These are phyloP conservation scores for Rhizopus sp. DNA, from an alignment of 371 early-diverging fungal species.

Conservation along the genomic window DNA sequence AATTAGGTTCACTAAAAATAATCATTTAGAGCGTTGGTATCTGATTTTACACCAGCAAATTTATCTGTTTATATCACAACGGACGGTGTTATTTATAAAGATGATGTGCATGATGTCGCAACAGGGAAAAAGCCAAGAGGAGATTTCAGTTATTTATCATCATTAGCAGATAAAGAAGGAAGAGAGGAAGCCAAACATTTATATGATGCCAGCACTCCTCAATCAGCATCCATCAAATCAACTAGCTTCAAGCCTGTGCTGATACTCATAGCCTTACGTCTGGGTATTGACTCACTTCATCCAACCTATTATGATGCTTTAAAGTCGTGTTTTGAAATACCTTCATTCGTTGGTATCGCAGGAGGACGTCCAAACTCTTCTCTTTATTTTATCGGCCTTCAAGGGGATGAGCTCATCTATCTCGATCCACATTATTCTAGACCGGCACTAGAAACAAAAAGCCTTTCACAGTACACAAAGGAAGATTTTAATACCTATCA, in stretches of 20 bases:
- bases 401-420: constrained; percentile 83
- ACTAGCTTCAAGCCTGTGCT: constrained; percentile 64
- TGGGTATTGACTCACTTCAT: constrained; percentile 88
- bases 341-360: constrained; percentile 86
- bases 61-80: constrained; percentile 71
- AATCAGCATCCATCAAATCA: neutral
- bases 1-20: neutral
- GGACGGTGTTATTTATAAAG: constrained; percentile 75
- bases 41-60: constrained; percentile 60
- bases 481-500: constrained; percentile 83
- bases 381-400: constrained; percentile 87
- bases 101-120: constrained; percentile 52
- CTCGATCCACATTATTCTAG: constrained; percentile 94
- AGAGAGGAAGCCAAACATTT: constrained; percentile 35
- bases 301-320: constrained; percentile 78
- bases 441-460: constrained; percentile 63
- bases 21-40: constrained; percentile 63
- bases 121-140: constrained; percentile 42
- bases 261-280: constrained; percentile 83
- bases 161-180: constrained; percentile 12
- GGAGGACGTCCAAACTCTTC: constrained; percentile 95
- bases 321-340: constrained; percentile 76
- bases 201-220: constrained; percentile 28
- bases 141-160: constrained; percentile 31
- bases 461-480: constrained; percentile 48